Percentiles rank a stretch among this genome's conserved stretches.
phyloP scores from a whole-genome alignment of 2,329 filamentous ascomycete species.

The Penicillium sclerotiorum region DNA sequence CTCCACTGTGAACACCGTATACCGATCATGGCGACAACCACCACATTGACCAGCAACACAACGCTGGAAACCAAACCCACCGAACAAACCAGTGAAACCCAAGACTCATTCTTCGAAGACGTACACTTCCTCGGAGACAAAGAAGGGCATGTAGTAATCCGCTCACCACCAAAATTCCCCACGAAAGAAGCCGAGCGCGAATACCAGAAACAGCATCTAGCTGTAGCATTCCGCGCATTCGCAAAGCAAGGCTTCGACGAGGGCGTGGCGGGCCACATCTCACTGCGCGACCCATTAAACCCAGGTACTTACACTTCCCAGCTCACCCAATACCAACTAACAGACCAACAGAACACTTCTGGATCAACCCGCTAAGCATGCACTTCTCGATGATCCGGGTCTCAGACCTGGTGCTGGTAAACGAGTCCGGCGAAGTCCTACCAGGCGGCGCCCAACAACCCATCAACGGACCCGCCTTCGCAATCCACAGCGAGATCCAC shows the following conservation, averaged over 20 bases:
- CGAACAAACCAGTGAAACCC: not conserved
- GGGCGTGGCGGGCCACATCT: slow-evolving; percentile 70
- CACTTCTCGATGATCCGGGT: slow-evolving; percentile 62
- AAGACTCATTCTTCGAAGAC: not conserved
- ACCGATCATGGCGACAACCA: not conserved
- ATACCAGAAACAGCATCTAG: slow-evolving; percentile 63
- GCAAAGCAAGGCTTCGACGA: slow-evolving; percentile 67
- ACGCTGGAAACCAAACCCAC: not conserved
- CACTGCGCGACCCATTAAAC: slow-evolving; percentile 62
- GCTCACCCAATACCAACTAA: too few species aligned
- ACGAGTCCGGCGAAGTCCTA: slow-evolving; percentile 47
- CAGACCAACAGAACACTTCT: not conserved
- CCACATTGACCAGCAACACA: not conserved
- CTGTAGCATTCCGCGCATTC: slow-evolving; percentile 69
- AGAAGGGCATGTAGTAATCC: not conserved
- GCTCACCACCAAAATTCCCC: not conserved
- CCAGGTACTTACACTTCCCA: not conserved
- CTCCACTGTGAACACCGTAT: too few species aligned
- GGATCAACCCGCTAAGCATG: slow-evolving; percentile 66
- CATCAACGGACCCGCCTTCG: slow-evolving; percentile 51
- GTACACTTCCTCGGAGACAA: slow-evolving; percentile 1
- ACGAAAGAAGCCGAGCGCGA: slow-evolving; percentile 51
- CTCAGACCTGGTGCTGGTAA: slow-evolving; percentile 49
- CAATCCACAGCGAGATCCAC: slow-evolving; percentile 50
- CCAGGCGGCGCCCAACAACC: slow-evolving; percentile 37